phyloP scores from a whole-genome alignment of 83 land plant species.

The Diphasiastrum complanatum region DNA sequence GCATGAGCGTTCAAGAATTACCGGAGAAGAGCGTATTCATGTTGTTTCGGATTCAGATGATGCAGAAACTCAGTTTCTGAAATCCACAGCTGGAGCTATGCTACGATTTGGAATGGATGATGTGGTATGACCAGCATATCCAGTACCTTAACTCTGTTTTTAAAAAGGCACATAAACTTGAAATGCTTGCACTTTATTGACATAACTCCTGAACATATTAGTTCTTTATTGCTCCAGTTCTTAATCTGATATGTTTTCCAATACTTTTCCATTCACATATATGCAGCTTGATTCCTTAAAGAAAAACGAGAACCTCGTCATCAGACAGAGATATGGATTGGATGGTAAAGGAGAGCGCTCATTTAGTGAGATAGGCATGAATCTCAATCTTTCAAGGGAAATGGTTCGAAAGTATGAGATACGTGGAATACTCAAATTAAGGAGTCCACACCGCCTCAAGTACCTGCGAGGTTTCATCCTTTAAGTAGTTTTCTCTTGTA shows the following conservation, averaged over 20 bases:
- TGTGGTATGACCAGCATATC: too few relatives aligned
- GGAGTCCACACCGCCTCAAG: constrained; percentile 6
- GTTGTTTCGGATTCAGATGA: constrained; percentile 14
- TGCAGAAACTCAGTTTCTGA: background rate
- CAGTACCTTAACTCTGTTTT: too few relatives aligned
- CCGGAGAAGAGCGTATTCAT: constrained; percentile 24
- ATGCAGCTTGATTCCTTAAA: constrained; percentile 16
- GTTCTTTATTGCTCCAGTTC: too few relatives aligned
- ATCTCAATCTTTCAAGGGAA: constrained; percentile 11
- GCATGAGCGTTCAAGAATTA: constrained; percentile 14
- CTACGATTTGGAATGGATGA: constrained; percentile 29
- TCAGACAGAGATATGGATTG: constrained; percentile 9
- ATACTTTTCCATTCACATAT: too few relatives aligned
- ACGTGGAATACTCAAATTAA: constrained; percentile 10
- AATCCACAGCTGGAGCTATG: constrained; percentile 3
- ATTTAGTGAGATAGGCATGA: constrained; percentile 6
- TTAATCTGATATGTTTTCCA: too few relatives aligned
- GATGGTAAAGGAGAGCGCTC: constrained; percentile 15
- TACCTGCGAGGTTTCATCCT: too few relatives aligned
- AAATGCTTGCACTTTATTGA: too few relatives aligned
- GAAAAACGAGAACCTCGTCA: constrained; percentile 5
- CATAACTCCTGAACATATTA: too few relatives aligned
- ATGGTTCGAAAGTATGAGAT: constrained; percentile 15
- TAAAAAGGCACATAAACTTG: too few relatives aligned
- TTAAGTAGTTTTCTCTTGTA: too few relatives aligned